phyloP scores from a whole-genome alignment of 2,329 filamentous ascomycete species.

The Ceratocystis papillata region DNA sequence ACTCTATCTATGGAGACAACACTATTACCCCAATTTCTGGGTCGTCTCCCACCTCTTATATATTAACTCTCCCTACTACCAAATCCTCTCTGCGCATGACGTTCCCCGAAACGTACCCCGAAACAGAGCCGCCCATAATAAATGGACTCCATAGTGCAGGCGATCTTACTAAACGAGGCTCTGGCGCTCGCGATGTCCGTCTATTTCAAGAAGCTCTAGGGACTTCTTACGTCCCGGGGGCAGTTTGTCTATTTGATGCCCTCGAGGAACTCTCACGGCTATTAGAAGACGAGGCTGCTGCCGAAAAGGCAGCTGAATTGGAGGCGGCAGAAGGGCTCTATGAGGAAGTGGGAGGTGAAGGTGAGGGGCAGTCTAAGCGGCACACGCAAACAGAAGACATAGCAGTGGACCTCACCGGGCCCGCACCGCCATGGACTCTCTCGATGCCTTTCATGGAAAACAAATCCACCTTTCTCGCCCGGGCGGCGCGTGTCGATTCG shows the following conservation, averaged over 20 bases:
- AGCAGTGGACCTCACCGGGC: constrained; percentile 25
- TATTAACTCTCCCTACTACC: constrained; percentile 55
- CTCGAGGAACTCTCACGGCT: constrained; percentile 58
- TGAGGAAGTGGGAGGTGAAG: constrained; percentile 20
- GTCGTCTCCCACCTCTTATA: constrained; percentile 34
- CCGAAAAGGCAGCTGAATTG: constrained; percentile 27
- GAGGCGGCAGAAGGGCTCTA: constrained; percentile 25
- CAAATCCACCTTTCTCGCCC: constrained; percentile 79
- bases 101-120: constrained; percentile 67
- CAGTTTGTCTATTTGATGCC: constrained; percentile 84
- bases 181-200: constrained; percentile 59
- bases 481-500: constrained; percentile 58
- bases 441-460: constrained; percentile 67
- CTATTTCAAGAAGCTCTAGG: constrained; percentile 57
- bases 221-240: constrained; percentile 58
- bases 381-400: constrained; percentile 21
- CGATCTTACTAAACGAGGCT: constrained; percentile 53
- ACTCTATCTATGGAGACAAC: constrained; percentile 68
- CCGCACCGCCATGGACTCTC: constrained; percentile 54
- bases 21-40: constrained; percentile 43
- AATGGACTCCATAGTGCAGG: constrained; percentile 71
- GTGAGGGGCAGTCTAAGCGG: neutral
- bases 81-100: constrained; percentile 50
- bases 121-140: constrained; percentile 54
- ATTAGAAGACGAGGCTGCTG: constrained; percentile 30